A percentile compares a stretch with the other conserved stretches of the same genome.
phyloP scores from a whole-genome alignment of 208 protist genomes.

The Leptomonas seymouri region DNA sequence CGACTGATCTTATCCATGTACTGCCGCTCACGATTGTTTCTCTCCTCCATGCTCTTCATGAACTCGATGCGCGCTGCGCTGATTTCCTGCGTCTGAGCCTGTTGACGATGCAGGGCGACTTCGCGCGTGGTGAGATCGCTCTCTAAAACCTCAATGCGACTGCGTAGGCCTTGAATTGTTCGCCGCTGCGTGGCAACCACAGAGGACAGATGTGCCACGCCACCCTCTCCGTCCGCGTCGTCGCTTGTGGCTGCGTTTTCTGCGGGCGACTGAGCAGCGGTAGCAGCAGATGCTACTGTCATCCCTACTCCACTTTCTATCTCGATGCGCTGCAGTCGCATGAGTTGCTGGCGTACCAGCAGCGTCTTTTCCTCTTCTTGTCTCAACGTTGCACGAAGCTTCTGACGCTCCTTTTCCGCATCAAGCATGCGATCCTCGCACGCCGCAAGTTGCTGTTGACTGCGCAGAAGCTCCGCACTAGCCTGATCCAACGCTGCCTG shows the following conservation, averaged over 20 bases:
- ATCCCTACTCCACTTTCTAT: slow-evolving; percentile 8
- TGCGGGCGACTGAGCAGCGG: background rate
- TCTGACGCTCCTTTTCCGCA: slow-evolving; percentile 39
- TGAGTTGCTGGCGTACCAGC: slow-evolving; percentile 23
- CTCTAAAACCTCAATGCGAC: slow-evolving; percentile 19
- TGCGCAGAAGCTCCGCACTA: slow-evolving; percentile 29
- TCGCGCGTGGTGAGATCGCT: slow-evolving; percentile 12
- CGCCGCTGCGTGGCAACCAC: slow-evolving; percentile 8
- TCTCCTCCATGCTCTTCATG: slow-evolving; percentile 19
- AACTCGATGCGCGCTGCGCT: slow-evolving; percentile 11
- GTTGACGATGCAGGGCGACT: slow-evolving; percentile 18
- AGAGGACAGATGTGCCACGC: background rate
- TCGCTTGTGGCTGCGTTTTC: background rate
- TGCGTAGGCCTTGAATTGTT: slow-evolving; percentile 9
- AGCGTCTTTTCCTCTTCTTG: slow-evolving; percentile 44
- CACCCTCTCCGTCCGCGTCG: background rate
- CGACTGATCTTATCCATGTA: slow-evolving; percentile 8
- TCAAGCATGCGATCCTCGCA: slow-evolving; percentile 37
- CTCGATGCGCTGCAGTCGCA: slow-evolving; percentile 20
- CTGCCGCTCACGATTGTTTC: slow-evolving; percentile 10
- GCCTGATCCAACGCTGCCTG: slow-evolving; percentile 31
- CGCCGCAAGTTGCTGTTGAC: slow-evolving; percentile 27
- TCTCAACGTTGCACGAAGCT: slow-evolving; percentile 29
- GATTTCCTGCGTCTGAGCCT: slow-evolving; percentile 14
- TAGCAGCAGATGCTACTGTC: background rate